Evolutionary conservation across 345 rosid species (phyloP).

Genomic region (Rhodamnia rubescens): DNA sequence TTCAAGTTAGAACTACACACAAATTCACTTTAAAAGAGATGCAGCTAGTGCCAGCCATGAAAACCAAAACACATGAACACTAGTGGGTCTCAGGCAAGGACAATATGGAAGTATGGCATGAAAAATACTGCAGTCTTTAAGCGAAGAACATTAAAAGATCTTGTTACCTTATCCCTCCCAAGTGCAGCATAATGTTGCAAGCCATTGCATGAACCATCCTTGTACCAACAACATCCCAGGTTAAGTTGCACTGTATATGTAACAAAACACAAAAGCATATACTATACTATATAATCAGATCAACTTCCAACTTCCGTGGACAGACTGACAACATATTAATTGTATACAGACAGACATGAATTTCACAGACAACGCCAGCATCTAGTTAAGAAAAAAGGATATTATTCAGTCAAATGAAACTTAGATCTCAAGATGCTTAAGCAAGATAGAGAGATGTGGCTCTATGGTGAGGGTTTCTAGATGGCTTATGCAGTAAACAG

Average conservation of each 20-base stretch:
- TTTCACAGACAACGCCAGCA: neutral
- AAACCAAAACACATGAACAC: neutral
- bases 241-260: neutral
- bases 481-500: neutral
- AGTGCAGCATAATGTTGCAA: constrained; percentile 99
- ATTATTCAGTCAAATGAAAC: neutral
- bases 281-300: neutral
- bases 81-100: neutral
- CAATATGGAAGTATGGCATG: neutral
- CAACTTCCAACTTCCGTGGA: neutral
- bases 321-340: neutral
- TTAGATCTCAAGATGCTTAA: neutral
- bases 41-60: neutral
- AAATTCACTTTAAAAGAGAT: neutral
- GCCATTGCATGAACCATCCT: constrained; percentile 99
- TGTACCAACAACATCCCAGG: constrained; percentile 8
- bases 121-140: neutral
- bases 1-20: neutral
- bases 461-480: neutral
- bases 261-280: neutral
- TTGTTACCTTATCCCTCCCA: constrained; percentile 89
- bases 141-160: neutral
- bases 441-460: neutral
- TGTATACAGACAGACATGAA: neutral
- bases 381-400: neutral